phyloP scores from a whole-genome alignment of 176 grass and related monocot species.

The Triticum aestivum region IWGSC_CS_RefSeq_v2.1 NC_057802.1:483001830-483002329 shows the following conservation, averaged over 20 bases:
- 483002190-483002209: constrained; percentile 23
- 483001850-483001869: constrained; percentile 69
- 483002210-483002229: constrained; percentile 43
- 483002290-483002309: constrained; percentile 39
- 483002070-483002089: constrained; percentile 38
- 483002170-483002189: constrained; percentile 70
- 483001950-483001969: constrained; percentile 45
- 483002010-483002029: not conserved
- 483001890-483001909: constrained; percentile 38
- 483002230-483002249: not conserved
- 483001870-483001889: constrained; percentile 54
- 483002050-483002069: not conserved
- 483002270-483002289: constrained; percentile 57
- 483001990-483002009: constrained; percentile 46
- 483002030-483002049: constrained; percentile 47
- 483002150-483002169: constrained; percentile 65
- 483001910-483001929: constrained; percentile 60
- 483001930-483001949: constrained; percentile 61
- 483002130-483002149: constrained; percentile 30
- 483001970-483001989: constrained; percentile 52
- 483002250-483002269: constrained; percentile 35
- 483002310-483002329: constrained; percentile 42
- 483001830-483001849: constrained; percentile 46
- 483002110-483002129: constrained; percentile 57
- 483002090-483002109: constrained; percentile 60